Evolutionary conservation across 495 filamentous ascomycete genomes (phyloP), one percentile per base, ranked within the genome.

Genomic region (Trichoderma orchidacearum): DNA sequence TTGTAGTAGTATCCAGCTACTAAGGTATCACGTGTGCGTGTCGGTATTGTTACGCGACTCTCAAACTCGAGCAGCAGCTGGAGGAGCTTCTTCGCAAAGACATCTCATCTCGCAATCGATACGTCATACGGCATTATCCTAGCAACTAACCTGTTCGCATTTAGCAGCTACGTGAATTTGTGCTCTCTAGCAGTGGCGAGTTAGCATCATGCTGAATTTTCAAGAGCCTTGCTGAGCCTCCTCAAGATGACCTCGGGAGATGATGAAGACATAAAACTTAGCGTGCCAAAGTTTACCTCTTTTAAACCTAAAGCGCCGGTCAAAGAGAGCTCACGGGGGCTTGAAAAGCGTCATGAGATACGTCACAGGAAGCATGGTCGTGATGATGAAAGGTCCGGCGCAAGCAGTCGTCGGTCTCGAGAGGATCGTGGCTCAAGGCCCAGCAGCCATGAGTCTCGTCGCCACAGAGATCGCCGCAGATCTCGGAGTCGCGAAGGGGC

Each of bases 241-340:
- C 23, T 27, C 18, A 48, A 15, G 41, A 48, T 48, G 41, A 23
- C 41, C 21, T 48, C 41, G 21, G 21, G 2, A 48, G 41, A 32
- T 12, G 45, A 52, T 9, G 36, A 57, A 21, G 45, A 52, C 13
- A 13, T 25, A 1, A 32, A 48, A 38, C 28, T 52, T 17, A 52
- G 29, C 9, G 56, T 57, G 45, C 56, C 56, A 18, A 57, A 57
- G 29, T 57, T 57, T 23, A 35, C 56, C 1, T 57, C 56, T 30
- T 57, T 57, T 30, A 57, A 51, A 31, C 25, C 56, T 8, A 57
- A 55, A 12, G 21, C 30, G 3, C 3, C 30, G 4, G 7, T 13
- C 12, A 32, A 53, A 30, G 51, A 53, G 30, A 21, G 31, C 7
- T 3, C 30, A 3, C 3, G 4, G 3, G 41, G 29, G 34, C 21